These are phyloP conservation scores for Macaranga tanarius DNA, from an alignment of 441 rosid species.

Conservation along the genomic window DNA sequence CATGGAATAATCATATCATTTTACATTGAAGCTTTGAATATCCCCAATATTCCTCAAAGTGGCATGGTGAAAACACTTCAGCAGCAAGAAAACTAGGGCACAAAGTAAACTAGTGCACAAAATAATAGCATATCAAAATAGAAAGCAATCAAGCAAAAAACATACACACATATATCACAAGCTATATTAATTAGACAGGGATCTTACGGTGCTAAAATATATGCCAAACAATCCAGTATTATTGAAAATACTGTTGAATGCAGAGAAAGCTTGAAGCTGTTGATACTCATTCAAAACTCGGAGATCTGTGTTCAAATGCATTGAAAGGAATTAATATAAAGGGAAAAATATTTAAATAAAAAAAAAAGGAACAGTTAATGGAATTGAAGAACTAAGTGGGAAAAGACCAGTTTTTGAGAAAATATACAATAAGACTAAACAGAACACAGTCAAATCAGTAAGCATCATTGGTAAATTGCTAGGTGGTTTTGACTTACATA, in stretches of 20 bases:
- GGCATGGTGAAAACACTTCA: neutral
- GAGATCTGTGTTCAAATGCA: conserved; percentile 52
- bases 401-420: neutral
- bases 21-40: neutral
- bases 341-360: neutral
- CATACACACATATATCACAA: neutral
- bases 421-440: neutral
- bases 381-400: neutral
- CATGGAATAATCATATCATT: neutral
- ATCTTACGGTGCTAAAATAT: conserved; percentile 83
- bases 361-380: neutral
- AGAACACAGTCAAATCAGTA: neutral
- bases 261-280: conserved; percentile 78
- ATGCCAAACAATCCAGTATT: conserved; percentile 86
- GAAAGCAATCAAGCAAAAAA: conserved; percentile 3
- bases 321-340: neutral
- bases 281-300: conserved; percentile 64
- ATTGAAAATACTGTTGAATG: conserved; percentile 87
- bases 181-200: conserved; percentile 12
- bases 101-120: neutral
- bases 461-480: neutral
- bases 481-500: conserved; percentile 55
- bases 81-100: neutral
- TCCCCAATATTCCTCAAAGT: neutral
- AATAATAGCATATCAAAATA: neutral